phyloP scores from a whole-genome alignment of 176 grass and related monocot species.

The Panicum miliaceum region DNA sequence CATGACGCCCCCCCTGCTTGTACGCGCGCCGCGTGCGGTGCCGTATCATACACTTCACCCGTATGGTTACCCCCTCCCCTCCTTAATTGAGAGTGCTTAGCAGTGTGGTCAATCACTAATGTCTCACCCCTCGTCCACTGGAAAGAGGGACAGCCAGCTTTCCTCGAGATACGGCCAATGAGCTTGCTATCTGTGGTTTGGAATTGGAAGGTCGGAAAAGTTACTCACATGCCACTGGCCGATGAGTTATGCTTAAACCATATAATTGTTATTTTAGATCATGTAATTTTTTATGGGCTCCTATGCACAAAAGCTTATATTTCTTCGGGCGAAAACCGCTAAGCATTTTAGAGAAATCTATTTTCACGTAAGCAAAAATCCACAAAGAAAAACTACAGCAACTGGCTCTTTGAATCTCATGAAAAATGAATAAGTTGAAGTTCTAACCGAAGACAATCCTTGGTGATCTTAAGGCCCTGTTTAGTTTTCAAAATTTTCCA shows the following conservation, averaged over 20 bases:
- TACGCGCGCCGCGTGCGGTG: slow-evolving; percentile 37
- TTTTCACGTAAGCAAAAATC: background rate
- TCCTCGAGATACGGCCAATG: background rate
- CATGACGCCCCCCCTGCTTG: background rate
- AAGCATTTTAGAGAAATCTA: too few relatives aligned
- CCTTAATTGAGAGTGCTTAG: background rate
- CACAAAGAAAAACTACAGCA: background rate
- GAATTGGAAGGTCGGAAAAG: too few relatives aligned
- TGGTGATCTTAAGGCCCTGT: background rate
- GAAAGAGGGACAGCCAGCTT: slow-evolving; percentile 14
- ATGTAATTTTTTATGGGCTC: background rate
- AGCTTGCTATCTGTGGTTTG: background rate
- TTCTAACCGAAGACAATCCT: background rate
- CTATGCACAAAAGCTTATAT: too few relatives aligned
- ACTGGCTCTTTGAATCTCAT: background rate
- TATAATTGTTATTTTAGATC: too few relatives aligned
- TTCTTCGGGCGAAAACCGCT: too few relatives aligned
- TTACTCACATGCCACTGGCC: too few relatives aligned
- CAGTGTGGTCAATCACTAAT: slow-evolving; percentile 28
- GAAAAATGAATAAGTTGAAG: background rate
- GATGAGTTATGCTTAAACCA: too few relatives aligned
- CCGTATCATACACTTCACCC: slow-evolving; percentile 39
- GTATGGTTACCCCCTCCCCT: background rate
- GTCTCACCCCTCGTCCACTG: slow-evolving; percentile 1
- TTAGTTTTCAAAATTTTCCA: too few relatives aligned